A percentile compares a stretch with the other conserved stretches of the same genome.
These are phyloP conservation scores for Nitzschia inconspicua DNA, from an alignment of 108 stramenopile species.

Conservation along the genomic window DNA sequence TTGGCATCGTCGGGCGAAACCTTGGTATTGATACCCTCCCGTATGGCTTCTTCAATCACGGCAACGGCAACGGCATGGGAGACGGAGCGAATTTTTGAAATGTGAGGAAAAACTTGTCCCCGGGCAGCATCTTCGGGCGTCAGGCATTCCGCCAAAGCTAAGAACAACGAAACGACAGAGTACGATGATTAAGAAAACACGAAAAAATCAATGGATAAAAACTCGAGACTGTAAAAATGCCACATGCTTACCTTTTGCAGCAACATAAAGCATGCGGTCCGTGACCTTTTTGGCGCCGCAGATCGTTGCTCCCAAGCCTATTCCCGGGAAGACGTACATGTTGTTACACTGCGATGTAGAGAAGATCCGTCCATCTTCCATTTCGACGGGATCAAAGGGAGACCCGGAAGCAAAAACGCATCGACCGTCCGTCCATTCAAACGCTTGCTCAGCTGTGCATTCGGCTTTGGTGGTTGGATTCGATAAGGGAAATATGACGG, in stretches of 20 bases:
- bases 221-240: not conserved
- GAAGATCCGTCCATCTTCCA: conserved; percentile 62
- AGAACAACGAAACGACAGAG: no score
- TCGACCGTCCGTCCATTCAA: conserved; percentile 92
- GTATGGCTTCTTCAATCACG: conserved; percentile 84
- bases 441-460: conserved; percentile 96
- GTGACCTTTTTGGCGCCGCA: conserved; percentile 81
- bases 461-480: conserved; percentile 97
- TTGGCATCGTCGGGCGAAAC: conserved; percentile 44
- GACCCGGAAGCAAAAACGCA: conserved; percentile 93
- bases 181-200: not conserved
- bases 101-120: conserved; percentile 87
- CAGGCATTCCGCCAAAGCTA: conserved; percentile 78
- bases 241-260: conserved; percentile 45
- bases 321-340: conserved; percentile 78
- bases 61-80: conserved; percentile 82
- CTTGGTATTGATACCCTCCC: conserved; percentile 68
- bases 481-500: conserved; percentile 95
- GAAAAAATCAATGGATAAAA: not conserved
- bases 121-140: conserved; percentile 69
- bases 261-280: conserved; percentile 89
- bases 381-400: conserved; percentile 92
- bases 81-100: conserved; percentile 84
- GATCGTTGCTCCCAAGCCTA: conserved; percentile 87
- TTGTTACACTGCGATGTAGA: conserved; percentile 94